phyloP scores from a whole-genome alignment of 2,329 filamentous ascomycete genomes.

The Ceratocystis cacaofunesta region DNA sequence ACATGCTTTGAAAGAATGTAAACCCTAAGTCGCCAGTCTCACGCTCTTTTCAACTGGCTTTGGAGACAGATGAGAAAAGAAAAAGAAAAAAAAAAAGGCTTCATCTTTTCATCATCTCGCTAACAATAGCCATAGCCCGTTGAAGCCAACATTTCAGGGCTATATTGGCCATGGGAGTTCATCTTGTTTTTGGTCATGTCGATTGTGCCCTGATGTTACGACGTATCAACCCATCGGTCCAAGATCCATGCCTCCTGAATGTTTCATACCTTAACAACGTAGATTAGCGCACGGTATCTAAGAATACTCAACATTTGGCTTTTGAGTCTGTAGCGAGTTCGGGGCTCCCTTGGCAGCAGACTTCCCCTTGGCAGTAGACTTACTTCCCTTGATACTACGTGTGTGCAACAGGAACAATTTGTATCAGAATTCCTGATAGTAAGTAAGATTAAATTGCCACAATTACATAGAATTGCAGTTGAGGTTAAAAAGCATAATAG shows the following conservation, averaged over 20 bases:
- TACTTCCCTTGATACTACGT: not conserved
- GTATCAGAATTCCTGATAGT: not conserved
- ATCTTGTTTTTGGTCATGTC: not conserved
- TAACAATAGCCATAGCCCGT: not conserved
- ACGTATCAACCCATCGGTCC: not conserved
- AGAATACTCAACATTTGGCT: not conserved
- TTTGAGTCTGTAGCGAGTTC: not conserved
- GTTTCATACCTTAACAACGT: not conserved
- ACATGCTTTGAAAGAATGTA: too few relatives aligned
- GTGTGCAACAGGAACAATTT: not conserved
- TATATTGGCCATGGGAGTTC: not conserved
- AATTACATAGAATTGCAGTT: not conserved
- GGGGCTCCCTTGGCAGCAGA: not conserved
- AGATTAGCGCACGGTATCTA: constrained; percentile 5
- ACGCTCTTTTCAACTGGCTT: not conserved
- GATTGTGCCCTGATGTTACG: not conserved
- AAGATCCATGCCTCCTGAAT: not conserved
- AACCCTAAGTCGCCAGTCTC: not conserved
- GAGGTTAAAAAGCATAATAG: too few relatives aligned
- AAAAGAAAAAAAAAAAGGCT: not conserved
- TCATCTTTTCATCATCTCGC: not conserved
- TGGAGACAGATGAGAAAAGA: not conserved
- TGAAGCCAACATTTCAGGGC: not conserved
- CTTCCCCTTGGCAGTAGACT: not conserved
- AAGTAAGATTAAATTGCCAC: not conserved